Evolutionary conservation across 805 yeast species (phyloP).

Genomic region (Candida anglica): DNA sequence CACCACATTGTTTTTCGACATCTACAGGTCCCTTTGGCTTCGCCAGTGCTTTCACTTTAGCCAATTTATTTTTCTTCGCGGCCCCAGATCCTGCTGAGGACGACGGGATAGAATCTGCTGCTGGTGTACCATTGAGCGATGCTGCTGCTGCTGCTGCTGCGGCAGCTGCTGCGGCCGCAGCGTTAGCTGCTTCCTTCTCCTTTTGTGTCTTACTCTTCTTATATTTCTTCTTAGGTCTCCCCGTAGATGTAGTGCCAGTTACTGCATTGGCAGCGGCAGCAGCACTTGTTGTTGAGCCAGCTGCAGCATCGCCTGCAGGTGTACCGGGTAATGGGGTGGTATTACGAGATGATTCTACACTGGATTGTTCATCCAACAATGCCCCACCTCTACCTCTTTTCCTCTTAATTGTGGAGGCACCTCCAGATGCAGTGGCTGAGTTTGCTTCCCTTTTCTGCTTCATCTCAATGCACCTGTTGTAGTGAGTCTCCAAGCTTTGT

Average conservation of each 20-base stretch:
- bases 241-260: conserved; percentile 11
- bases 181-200: conserved; percentile 44
- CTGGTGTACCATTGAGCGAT: conserved; percentile 6
- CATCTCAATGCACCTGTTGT: conserved; percentile 35
- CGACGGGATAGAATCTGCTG: background rate
- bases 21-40: conserved; percentile 81
- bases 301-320: conserved; percentile 4
- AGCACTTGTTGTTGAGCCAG: conserved; percentile 2
- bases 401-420: conserved; percentile 6
- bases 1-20: conserved; percentile 95
- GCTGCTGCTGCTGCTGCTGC: conserved; percentile 22
- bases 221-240: conserved; percentile 39
- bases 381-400: conserved; percentile 27
- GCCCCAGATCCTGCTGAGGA: conserved; percentile 5
- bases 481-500: conserved; percentile 27
- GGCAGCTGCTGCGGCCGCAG: conserved; percentile 43
- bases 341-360: conserved; percentile 37
- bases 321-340: conserved; percentile 33
- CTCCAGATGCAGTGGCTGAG: conserved; percentile 11
- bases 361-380: conserved; percentile 26
- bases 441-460: conserved; percentile 19
- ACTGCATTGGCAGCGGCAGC: conserved; percentile 7
- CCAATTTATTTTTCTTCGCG: conserved; percentile 31
- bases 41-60: conserved; percentile 37
- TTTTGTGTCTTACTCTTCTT: conserved; percentile 41